These are phyloP conservation scores for Zangia roseola DNA, from an alignment of 768 basidiomycete species.

Conservation along the genomic window DNA sequence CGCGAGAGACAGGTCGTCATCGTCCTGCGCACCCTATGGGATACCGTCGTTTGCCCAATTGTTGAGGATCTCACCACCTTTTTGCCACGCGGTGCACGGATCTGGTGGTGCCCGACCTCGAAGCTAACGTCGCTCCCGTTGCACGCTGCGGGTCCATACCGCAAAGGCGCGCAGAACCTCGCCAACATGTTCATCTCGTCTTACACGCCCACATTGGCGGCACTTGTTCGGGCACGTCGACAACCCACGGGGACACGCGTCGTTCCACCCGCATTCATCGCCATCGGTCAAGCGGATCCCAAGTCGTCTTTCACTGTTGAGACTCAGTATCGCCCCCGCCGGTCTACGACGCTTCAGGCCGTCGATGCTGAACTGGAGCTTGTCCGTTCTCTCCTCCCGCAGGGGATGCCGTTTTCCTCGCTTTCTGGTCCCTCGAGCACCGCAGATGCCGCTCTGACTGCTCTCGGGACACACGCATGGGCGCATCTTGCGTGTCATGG, in stretches of 20 bases:
- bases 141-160: conserved; percentile 33
- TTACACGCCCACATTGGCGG: conserved; percentile 33
- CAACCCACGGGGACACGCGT: background rate
- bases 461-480: conserved; percentile 23
- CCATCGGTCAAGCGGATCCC: conserved; percentile 21
- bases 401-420: conserved; percentile 8
- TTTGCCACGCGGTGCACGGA: conserved; percentile 22
- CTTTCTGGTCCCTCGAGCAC: conserved; percentile 18
- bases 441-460: conserved; percentile 7
- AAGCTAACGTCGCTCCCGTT: conserved; percentile 30
- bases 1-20: conserved; percentile 16
- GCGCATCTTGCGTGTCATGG: conserved; percentile 36
- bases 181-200: conserved; percentile 29
- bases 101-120: conserved; percentile 37
- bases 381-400: conserved; percentile 16
- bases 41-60: conserved; percentile 20
- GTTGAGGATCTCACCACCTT: conserved; percentile 12
- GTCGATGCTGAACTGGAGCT: conserved; percentile 22
- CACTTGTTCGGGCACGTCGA: conserved; percentile 26
- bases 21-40: conserved; percentile 26
- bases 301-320: background rate
- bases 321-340: too few species aligned
- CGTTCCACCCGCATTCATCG: conserved; percentile 5
- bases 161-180: conserved; percentile 9
- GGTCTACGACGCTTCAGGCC: conserved; percentile 4